Conservation (phyloP, 2,329 filamentous ascomycete genomes). For the Hymenotorrendiella dingleyae region DNA sequence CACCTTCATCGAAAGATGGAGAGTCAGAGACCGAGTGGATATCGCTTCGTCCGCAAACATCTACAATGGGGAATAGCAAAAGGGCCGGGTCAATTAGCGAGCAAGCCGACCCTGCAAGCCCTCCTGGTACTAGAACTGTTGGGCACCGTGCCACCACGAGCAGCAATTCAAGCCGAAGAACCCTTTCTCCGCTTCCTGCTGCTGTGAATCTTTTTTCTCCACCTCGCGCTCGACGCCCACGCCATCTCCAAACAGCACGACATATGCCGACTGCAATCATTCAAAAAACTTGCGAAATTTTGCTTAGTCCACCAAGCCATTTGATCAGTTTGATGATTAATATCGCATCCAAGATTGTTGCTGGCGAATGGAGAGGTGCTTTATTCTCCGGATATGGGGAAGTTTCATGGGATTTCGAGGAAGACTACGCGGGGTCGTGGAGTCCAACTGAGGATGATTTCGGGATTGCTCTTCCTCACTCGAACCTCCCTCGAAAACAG, state of each 20-base stretch:
- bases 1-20: conserved; percentile 5
- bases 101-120: conserved; percentile 32
- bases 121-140: conserved; percentile 20
- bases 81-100: conserved; percentile 35
- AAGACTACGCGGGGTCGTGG: conserved; percentile 39
- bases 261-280: conserved; percentile 60
- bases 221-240: conserved; percentile 33
- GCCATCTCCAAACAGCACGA: conserved; percentile 40
- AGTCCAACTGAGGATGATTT: conserved; percentile 55
- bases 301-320: conserved; percentile 75
- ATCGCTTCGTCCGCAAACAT: conserved; percentile 34
- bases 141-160: conserved; percentile 50
- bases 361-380: conserved; percentile 56
- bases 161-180: conserved; percentile 47
- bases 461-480: conserved; percentile 34
- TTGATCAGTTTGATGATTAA: conserved; percentile 74
- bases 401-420: conserved; percentile 54
- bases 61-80: conserved; percentile 38
- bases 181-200: conserved; percentile 62
- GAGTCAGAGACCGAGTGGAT: conserved; percentile 11
- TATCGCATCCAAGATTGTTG: conserved; percentile 70
- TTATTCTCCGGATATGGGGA: conserved; percentile 47
- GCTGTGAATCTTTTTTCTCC: conserved; percentile 60
- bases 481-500: conserved; percentile 5
- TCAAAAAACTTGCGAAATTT: conserved; percentile 68